Evolutionary conservation across 371 early-diverging fungal genomes (phyloP).

Genomic region (Mucor plumbeus): DNA sequence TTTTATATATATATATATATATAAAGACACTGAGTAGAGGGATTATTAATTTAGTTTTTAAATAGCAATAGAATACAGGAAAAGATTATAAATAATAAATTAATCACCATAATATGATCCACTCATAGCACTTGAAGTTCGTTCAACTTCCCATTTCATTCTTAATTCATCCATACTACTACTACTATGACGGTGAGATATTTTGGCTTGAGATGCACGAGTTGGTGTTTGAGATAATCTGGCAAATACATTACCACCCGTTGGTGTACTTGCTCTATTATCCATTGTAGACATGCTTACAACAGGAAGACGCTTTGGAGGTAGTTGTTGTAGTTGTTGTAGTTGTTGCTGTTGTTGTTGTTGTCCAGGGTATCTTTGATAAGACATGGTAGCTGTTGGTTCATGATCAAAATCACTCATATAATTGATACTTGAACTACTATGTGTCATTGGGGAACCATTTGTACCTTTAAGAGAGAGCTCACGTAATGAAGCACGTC

Average conservation of each 20-base stretch:
- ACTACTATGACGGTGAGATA: constrained; percentile 40
- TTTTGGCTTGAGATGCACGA: constrained; percentile 50
- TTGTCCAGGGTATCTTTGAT: constrained; percentile 22
- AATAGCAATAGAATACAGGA: constrained; percentile 4
- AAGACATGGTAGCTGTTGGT: constrained; percentile 23
- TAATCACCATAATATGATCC: constrained; percentile 31
- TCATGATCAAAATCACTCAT: constrained; percentile 23
- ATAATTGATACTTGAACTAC: constrained; percentile 10
- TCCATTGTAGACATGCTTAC: constrained; percentile 20
- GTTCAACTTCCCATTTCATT: constrained; percentile 26
- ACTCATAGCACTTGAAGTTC: constrained; percentile 37
- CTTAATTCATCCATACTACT: constrained; percentile 41
- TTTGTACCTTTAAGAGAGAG: constrained; percentile 30
- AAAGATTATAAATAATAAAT: background rate
- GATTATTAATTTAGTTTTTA: background rate
- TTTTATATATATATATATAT: too few species aligned
- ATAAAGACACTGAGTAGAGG: too few species aligned
- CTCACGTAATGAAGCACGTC: constrained; percentile 47
- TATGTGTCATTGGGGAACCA: constrained; percentile 19
- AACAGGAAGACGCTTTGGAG: constrained; percentile 7
- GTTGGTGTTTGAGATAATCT: constrained; percentile 53
- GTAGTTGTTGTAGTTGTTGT: constrained; percentile 11
- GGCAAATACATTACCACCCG: constrained; percentile 46
- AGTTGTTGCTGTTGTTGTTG: background rate
- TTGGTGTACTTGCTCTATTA: constrained; percentile 33